Conservation (phyloP, 805 yeast species). For the Barnettozyma wickerhamii region DNA sequence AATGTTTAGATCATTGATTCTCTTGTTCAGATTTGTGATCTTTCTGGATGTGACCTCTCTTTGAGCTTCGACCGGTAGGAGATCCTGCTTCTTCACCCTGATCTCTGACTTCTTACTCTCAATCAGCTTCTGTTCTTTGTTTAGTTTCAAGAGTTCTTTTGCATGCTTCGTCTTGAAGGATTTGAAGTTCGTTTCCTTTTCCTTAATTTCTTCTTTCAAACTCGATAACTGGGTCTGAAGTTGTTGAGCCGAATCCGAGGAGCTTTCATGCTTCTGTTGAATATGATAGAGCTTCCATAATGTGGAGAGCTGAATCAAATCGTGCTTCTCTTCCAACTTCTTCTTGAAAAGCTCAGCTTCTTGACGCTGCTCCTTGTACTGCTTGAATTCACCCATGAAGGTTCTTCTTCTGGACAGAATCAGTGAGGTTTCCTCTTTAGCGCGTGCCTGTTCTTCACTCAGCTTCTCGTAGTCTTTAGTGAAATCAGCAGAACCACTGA, state of each 20-base stretch:
- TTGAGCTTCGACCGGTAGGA: constrained; percentile 62
- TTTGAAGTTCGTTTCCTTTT: constrained; percentile 35
- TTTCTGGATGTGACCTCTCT: constrained; percentile 44
- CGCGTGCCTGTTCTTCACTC: constrained; percentile 58
- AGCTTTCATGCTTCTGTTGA: constrained; percentile 32
- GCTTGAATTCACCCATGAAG: constrained; percentile 68
- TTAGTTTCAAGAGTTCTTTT: constrained; percentile 38
- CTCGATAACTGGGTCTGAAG: constrained; percentile 27
- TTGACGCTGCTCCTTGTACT: constrained; percentile 67
- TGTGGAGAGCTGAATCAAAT: constrained; percentile 44
- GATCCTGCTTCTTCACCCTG: constrained; percentile 39
- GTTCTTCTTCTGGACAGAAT: constrained; percentile 67
- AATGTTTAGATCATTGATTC: constrained; percentile 42
- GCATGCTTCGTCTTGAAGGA: constrained; percentile 40
- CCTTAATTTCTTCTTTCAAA: constrained; percentile 30
- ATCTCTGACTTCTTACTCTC: constrained; percentile 33
- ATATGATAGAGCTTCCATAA: constrained; percentile 65
- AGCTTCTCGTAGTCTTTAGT: constrained; percentile 62
- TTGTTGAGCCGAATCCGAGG: constrained; percentile 23
- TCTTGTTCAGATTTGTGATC: constrained; percentile 40
- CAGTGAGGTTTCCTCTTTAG: constrained; percentile 58
- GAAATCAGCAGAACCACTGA: constrained; percentile 75
- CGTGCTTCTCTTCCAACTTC: constrained; percentile 45
- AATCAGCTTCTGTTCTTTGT: constrained; percentile 37
- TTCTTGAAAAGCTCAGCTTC: constrained; percentile 67